phyloP scores from a whole-genome alignment of 2,329 filamentous ascomycete species.

The Xylariaceae sp. region DNA sequence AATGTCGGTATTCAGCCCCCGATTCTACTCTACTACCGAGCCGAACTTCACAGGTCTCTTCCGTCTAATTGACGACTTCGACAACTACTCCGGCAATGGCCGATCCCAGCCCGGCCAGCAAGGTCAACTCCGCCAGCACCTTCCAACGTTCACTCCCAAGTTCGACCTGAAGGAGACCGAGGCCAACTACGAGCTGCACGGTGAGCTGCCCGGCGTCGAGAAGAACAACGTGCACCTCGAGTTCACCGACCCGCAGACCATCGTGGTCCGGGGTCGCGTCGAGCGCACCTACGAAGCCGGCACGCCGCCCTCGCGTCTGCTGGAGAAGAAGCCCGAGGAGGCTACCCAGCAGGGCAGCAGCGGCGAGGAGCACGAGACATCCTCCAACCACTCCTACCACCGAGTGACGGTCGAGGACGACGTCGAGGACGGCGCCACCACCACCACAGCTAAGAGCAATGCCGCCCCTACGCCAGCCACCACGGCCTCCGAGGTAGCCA shows the following conservation, averaged over 20 bases:
- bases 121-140: conserved; percentile 26
- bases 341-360: conserved; percentile 44
- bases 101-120: conserved; percentile 8
- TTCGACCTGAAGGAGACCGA: conserved; percentile 77
- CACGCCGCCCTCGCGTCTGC: conserved; percentile 50
- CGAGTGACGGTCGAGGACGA: conserved; percentile 71
- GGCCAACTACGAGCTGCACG: conserved; percentile 73
- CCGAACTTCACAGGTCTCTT: conserved; percentile 63
- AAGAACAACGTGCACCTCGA: conserved; percentile 77
- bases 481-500: conserved; percentile 40
- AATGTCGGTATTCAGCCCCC: conserved; percentile 64
- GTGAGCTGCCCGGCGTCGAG: conserved; percentile 75
- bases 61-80: conserved; percentile 66
- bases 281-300: conserved; percentile 66
- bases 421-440: conserved; percentile 31
- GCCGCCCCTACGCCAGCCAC: conserved; percentile 29
- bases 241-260: conserved; percentile 75
- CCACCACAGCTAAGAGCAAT: conserved; percentile 16
- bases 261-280: conserved; percentile 69
- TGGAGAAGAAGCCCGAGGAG: conserved; percentile 44
- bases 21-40: conserved; percentile 50
- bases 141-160: conserved; percentile 69
- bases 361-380: conserved; percentile 26
- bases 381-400: conserved; percentile 44
- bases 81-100: conserved; percentile 49